Evolutionary conservation across 352 stramenopile genomes (phyloP).

Genomic region (Phytopythium aichiense): DNA sequence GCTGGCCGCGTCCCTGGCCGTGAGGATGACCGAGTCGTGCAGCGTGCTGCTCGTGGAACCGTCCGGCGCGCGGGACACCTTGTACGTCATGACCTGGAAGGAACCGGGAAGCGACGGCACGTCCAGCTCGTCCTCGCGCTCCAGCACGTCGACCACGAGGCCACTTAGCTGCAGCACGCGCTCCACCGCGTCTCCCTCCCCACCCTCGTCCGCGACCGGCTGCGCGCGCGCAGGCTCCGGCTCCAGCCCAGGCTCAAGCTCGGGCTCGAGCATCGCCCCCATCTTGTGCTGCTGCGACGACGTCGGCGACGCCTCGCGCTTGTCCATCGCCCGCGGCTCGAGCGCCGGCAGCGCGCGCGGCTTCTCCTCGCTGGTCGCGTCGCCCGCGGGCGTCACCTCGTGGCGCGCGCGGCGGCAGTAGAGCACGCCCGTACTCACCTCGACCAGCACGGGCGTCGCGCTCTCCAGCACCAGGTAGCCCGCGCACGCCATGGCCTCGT

Average conservation of each 20-base stretch:
- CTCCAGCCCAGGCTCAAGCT: background rate
- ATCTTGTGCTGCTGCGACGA: constrained; percentile 22
- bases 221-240: constrained; percentile 9
- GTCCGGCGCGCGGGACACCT: constrained; percentile 22
- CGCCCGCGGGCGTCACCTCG: background rate
- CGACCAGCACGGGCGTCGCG: constrained; percentile 46
- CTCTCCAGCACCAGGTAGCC: constrained; percentile 65
- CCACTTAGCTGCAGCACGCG: constrained; percentile 61
- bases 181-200: constrained; percentile 10
- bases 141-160: constrained; percentile 52
- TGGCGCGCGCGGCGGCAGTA: constrained; percentile 26
- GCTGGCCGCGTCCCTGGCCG: constrained; percentile 31
- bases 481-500: constrained; percentile 46
- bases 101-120: constrained; percentile 38
- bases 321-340: constrained; percentile 38
- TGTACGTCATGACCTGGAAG: constrained; percentile 73
- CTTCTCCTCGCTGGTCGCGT: background rate
- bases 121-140: constrained; percentile 39
- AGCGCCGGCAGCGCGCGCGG: constrained; percentile 34
- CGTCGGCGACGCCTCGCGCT: constrained; percentile 17
- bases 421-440: constrained; percentile 53
- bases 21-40: constrained; percentile 49
- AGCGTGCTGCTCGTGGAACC: constrained; percentile 25
- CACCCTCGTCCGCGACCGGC: constrained; percentile 11
- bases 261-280: constrained; percentile 18